Base-by-base conservation (phyloP, 2,329 filamentous ascomycete species). In the Sarocladium brachiariae region DNA sequence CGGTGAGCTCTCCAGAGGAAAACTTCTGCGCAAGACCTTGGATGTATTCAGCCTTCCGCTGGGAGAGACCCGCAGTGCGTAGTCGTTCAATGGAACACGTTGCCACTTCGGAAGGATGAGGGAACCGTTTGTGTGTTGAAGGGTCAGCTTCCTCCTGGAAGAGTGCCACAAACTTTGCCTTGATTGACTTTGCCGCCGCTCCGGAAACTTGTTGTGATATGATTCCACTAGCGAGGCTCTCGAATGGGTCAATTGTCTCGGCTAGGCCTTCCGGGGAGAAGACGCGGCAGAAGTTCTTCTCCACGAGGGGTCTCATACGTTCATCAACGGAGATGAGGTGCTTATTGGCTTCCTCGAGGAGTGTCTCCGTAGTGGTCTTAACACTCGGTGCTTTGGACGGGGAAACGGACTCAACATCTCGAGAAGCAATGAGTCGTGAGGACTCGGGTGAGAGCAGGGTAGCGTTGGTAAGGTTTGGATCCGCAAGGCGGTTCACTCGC, bases 201-300 rank as follows among this genome's bases (percentile, higher is more conserved):
- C 92, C 90, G 1, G 90, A 96, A 18, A 99, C 92, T 71, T 99
- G 93, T 69, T 97, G 93, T 50, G 89, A 90, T 59, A 97, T 95
- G 63, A 99, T 96, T 49, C 90, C 87, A 65, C 86, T 91, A 34
- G 81, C 78, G 30, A 99, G 76, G 52, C 81, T 84, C 58, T 86
- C 84, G 62, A 96, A 99, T 0, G 93, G 93, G 67, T 97, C 89
- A 53, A 96, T 81, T 56, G 81, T 76, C 66, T 96, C 89, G 24
- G 84, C 81, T n/a, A 97, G 71, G 0, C 90, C 89, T 55, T 86
- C 84, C 0, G 89, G 79, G 1, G 84, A 87, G 69, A 97, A 97
- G 14, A 93, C 70, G 50, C 75, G 77, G 66, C 92, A 97, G 54
- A 79, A 80, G 61, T 95, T 78, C 52, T 81, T 79, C 52, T 87